Conservation (phyloP, 768 basidiomycete genomes). For the Tulasnella sp. region DNA sequence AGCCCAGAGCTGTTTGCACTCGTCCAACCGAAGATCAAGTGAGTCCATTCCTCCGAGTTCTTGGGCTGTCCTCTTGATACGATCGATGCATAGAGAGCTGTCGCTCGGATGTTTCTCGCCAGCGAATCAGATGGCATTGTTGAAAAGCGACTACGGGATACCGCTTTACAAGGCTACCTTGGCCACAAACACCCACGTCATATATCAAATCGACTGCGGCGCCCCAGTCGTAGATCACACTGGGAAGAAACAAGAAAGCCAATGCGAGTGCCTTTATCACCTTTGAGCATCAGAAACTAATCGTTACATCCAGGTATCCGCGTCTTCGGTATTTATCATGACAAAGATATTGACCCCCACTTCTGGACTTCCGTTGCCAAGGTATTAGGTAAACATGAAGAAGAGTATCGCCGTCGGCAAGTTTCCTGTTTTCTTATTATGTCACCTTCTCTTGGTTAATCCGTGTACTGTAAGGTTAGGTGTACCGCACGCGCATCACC, state of each 20-base stretch:
- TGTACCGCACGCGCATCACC: too few relatives aligned
- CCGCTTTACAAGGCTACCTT: slow-evolving; percentile 62
- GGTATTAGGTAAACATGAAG: not conserved
- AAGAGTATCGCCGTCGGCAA: not conserved
- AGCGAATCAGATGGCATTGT: slow-evolving; percentile 53
- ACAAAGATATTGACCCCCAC: slow-evolving; percentile 33
- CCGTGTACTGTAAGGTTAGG: too few relatives aligned
- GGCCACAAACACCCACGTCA: slow-evolving; percentile 38
- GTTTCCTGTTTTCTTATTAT: too few relatives aligned
- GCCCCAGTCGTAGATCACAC: not conserved
- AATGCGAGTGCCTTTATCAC: not conserved
- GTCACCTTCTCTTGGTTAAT: too few relatives aligned
- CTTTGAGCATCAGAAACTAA: not conserved
- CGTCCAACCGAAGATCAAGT: slow-evolving; percentile 60
- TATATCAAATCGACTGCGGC: slow-evolving; percentile 23
- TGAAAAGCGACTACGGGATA: slow-evolving; percentile 33
- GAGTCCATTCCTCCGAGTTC: slow-evolving; percentile 16
- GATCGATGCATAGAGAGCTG: slow-evolving; percentile 38
- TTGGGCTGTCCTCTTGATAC: not conserved
- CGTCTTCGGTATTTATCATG: slow-evolving; percentile 41
- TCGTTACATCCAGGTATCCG: slow-evolving; percentile 3
- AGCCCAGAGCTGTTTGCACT: slow-evolving; percentile 39
- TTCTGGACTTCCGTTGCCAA: slow-evolving; percentile 37
- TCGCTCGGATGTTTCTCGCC: slow-evolving; percentile 57
- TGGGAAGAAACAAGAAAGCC: not conserved